Base-by-base conservation (phyloP, 345 rosid species). In the Clarkia xantiana region DNA sequence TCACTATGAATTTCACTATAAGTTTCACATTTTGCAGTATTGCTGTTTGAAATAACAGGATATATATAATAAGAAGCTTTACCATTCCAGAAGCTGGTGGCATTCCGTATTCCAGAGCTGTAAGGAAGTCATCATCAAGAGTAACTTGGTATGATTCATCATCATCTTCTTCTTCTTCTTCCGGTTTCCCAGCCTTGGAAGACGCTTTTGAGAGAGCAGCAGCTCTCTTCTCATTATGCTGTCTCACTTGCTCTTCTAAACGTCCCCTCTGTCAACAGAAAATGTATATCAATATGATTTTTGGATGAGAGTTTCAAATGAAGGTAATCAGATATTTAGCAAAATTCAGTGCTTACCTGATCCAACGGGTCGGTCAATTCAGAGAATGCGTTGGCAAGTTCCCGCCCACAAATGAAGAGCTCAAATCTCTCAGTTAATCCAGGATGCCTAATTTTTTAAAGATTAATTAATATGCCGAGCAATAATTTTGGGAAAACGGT, bases 41-140 rank as follows among this genome's bases (percentile, higher is more conserved):
- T 39, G n/a, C 17, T 9, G 4, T 17, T 38, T 39, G 3, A 39
- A 17, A 20, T 25, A 14, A 15, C 44, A 25, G 18, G 22, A 57
- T 3, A 14, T 41, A 49, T 15, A 29, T 9, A 0, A 11, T n/a
- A 40, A 39, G 34, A 18, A 16, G 43, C 10, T 48, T 45, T 76
- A 91, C 98, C 98, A 86, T 83, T 66, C 98, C 98, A 7, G 94
- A 86, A 56, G 96, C 98, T 0, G 96, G 98, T 51, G 96, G 94
- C 96, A 91, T 86, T 69, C 98, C 96, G 18, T 86, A 91, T 67
- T 91, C 96, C 63, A 91, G 60, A 57, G 96, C 93, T 18, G 89
- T 83, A 57, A 91, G 68, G 61, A 91, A 91, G 81, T 86, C 98
- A n/a, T 86, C 94, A 36, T 91, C 96, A 11, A 91, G 77, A 47